phyloP scores from a whole-genome alignment of 1,284 basidiomycete genomes.

The Tilletia setariae region DNA sequence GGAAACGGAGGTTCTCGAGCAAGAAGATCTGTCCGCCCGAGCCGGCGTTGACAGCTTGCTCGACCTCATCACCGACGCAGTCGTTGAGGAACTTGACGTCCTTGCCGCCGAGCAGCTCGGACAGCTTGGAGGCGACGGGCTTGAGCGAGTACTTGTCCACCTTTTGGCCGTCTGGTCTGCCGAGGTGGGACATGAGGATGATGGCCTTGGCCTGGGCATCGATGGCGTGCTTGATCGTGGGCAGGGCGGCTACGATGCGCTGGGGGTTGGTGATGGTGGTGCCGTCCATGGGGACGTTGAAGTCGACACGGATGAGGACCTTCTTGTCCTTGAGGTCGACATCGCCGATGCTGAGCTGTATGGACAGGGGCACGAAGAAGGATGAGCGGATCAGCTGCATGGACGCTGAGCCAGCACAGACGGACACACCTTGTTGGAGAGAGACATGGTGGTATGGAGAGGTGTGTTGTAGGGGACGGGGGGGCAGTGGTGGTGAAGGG shows the following conservation, averaged over 20 bases:
- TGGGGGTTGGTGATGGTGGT: slow-evolving; percentile 87
- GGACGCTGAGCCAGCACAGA: slow-evolving; percentile 59
- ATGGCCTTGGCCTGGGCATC: slow-evolving; percentile 79
- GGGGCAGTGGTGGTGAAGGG: not conserved
- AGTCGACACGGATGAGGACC: slow-evolving; percentile 73
- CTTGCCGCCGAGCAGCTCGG: slow-evolving; percentile 54
- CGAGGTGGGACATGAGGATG: slow-evolving; percentile 95
- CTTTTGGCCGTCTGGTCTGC: slow-evolving; percentile 89
- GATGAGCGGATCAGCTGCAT: not conserved
- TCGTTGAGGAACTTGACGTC: slow-evolving; percentile 75
- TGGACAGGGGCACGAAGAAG: not conserved
- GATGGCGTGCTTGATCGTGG: slow-evolving; percentile 91
- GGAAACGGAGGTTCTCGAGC: slow-evolving; percentile 96
- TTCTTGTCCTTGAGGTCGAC: slow-evolving; percentile 83
- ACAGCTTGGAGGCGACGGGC: slow-evolving; percentile 65
- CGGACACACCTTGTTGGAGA: slow-evolving; percentile 67
- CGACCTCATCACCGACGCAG: slow-evolving; percentile 80
- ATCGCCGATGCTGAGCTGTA: slow-evolving; percentile 69
- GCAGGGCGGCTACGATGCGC: slow-evolving; percentile 94
- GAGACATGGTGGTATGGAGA: slow-evolving; percentile 75
- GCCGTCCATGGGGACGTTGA: slow-evolving; percentile 86
- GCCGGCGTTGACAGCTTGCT: slow-evolving; percentile 70
- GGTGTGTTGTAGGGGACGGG: not conserved
- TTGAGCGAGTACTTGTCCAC: slow-evolving; percentile 86
- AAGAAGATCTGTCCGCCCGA: slow-evolving; percentile 77